Base-by-base conservation (phyloP, 73 alveolate species). In the Paramecium pentaurelia region DNA sequence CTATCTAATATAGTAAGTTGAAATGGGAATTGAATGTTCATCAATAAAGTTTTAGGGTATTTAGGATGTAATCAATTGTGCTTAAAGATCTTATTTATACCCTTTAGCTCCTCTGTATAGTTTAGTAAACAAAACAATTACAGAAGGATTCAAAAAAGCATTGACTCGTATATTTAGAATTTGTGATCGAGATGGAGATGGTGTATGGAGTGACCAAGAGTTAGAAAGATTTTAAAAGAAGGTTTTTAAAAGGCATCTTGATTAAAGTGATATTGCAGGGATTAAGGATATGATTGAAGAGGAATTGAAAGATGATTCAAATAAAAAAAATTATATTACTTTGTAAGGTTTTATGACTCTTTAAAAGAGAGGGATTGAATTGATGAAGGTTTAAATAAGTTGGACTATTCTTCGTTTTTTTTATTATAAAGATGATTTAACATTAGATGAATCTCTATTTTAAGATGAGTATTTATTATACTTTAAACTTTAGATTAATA, bases 11-110 rank as follows among this genome's bases (percentile, higher is more conserved):
- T 80, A 89, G 88, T 9, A 64, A 71, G 94, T 89, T 25, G 86
- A 89, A 71, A 89, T 89, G 92, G 94, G 94, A 4, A 71, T 89
- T 42, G 94, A 89, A 54, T 89, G 94, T 27, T 89, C 94, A 3
- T 77, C 94, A 7, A 8, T 71, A 5, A 37, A 47, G 18, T 27
- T 22, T 27, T n/a, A 71, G 59, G 58, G 92, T 20, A 22, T 89
- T 38, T 45, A 77, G 28, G 94, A 89, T 71, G 94, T 45, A 36
- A 89, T 89, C 8, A 71, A 89, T 71, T 77, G 94, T 71, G 94
- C 94, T 14, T 64, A 89, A 37, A 89, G 94, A 71, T 58, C 94
- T 22, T 77, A 71, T 47, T 34, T 89, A 6, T 89, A 71, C 71
- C 94, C 94, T 22, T 32, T 89, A 27, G 71, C 94, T 25, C 94